Evolutionary conservation across 129 eudicot genomes (phyloP), one percentile per base, ranked within the genome.

Genomic region (Flaveria brownii): DNA sequence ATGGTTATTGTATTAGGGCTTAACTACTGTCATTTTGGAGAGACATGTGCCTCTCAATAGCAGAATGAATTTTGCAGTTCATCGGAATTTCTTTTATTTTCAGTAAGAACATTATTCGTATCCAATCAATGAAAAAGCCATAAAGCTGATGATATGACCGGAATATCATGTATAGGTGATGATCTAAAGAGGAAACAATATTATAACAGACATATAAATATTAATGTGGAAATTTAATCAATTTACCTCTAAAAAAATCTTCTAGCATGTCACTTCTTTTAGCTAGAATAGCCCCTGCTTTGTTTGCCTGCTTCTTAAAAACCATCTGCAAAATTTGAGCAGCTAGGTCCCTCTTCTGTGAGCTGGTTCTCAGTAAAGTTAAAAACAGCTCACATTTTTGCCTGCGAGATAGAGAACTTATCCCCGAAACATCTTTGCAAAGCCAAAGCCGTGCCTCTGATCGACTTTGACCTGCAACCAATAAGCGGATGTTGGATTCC

Each of bases 381-480:
- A 83, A 33, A 78, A 95, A 95, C 7, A 95, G 45, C 45, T 87
- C 94, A 18, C 70, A 85, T 68, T 86, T 89, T 47, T 74, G 76
- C 25, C 68, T 77, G 26, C 78, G 78, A 55, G 84, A 82, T 42
- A 95, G 77, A 16, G 89, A 83, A 20, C 43, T 77, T 26, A 95
- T 83, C 80, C 85, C 70, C 14, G 97, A 84, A 65, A 91, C 75
- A 70, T 88, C 80, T 68, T 88, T 92, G 78, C 96, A 91, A 70
- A 95, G 96, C 99, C 99, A 95, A 72, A 95, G 84, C 12, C 99
- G 92, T 62, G 91, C 89, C 83, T 95, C 99, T 7, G 97, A 87
- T 77, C 97, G 91, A 70, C 92, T 88, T 67, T 80, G 89, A 39
- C 86, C 77, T 45, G 92, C 77, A 67, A 91, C 72, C 68, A 94